phyloP scores from a whole-genome alignment of 78 protist genomes.

The Diacronema lutheri region DNA sequence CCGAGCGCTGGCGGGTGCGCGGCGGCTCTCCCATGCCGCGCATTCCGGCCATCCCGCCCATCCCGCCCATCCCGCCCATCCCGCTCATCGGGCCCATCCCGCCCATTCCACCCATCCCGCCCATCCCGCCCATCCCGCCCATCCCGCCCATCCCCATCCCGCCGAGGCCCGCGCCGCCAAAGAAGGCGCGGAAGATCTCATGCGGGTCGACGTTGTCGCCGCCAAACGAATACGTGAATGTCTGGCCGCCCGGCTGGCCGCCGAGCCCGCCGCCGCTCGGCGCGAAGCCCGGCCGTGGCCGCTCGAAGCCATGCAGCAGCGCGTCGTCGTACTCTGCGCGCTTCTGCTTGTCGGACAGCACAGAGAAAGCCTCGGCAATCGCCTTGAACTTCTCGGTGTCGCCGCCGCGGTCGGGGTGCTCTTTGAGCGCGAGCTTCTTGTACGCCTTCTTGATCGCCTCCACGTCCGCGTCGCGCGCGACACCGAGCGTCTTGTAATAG shows the following conservation, averaged over 20 bases:
- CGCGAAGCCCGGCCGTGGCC: too few relatives aligned
- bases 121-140: slow-evolving; percentile 66
- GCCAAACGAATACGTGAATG: too few relatives aligned
- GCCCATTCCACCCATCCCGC: too few relatives aligned
- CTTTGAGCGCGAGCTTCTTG: slow-evolving; percentile 45
- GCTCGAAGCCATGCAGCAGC: slow-evolving; percentile 3
- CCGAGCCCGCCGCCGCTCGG: too few relatives aligned
- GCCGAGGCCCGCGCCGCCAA: too few relatives aligned
- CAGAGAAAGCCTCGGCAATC: slow-evolving; percentile 38
- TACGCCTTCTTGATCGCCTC: slow-evolving; percentile 46
- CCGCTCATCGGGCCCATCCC: too few relatives aligned
- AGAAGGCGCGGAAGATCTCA: too few relatives aligned
- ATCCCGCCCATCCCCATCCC: slow-evolving; percentile 22
- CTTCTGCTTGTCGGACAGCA: slow-evolving; percentile 38
- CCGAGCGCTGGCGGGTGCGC: background rate
- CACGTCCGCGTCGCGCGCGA: background rate
- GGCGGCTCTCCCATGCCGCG: background rate
- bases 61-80: too few relatives aligned
- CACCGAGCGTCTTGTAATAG: too few relatives aligned
- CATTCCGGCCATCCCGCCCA: slow-evolving; percentile 74
- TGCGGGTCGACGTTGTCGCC: too few relatives aligned
- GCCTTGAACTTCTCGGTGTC: slow-evolving; percentile 42
- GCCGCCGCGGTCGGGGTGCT: slow-evolving; percentile 58
- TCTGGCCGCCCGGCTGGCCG: too few relatives aligned
- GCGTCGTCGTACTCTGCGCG: slow-evolving; percentile 22